A percentile compares a stretch with the other conserved stretches of the same genome.
These are phyloP conservation scores for Pseudocercospora ulei DNA, from an alignment of 2,329 filamentous ascomycete genomes.

Conservation along the genomic window DNA sequence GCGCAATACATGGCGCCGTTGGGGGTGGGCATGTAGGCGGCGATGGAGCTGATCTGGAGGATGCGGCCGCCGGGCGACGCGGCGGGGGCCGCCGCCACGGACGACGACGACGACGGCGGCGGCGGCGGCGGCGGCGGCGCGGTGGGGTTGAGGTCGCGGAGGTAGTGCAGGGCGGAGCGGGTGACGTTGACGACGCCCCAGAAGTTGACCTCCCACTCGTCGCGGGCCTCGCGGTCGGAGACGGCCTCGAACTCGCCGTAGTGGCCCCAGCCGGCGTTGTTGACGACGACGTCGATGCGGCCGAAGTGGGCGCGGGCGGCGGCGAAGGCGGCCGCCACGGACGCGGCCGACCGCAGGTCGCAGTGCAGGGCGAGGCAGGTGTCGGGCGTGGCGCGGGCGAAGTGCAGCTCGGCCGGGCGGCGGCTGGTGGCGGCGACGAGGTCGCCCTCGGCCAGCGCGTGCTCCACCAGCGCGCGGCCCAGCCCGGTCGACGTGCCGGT, in stretches of 20 bases:
- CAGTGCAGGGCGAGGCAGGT: conserved; percentile 45
- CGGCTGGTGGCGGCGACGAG: conserved; percentile 42
- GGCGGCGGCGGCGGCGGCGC: too few species aligned
- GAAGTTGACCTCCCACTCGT: conserved; percentile 52
- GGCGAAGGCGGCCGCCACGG: conserved; percentile 44
- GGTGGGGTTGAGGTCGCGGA: conserved; percentile 40
- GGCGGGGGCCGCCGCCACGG: too few species aligned
- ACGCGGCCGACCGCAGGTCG: conserved; percentile 44
- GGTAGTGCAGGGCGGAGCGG: conserved; percentile 38
- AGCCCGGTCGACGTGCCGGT: conserved; percentile 44
- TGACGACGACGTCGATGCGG: conserved; percentile 47
- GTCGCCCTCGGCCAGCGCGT: conserved; percentile 38
- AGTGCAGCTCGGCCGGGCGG: conserved; percentile 38
- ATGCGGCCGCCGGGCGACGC: conserved; percentile 51
- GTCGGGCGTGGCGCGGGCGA: conserved; percentile 36
- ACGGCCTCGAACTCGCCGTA: conserved; percentile 47
- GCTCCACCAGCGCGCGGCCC: conserved; percentile 39
- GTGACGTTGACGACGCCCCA: conserved; percentile 50
- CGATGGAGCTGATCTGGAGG: conserved; percentile 49
- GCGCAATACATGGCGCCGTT: conserved; percentile 38
- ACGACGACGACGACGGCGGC: too few species aligned
- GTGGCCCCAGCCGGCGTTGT: conserved; percentile 48
- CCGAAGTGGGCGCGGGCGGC: conserved; percentile 43
- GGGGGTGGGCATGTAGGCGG: conserved; percentile 39
- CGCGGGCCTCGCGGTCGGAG: conserved; percentile 42